Conservation (phyloP, 2,329 filamentous ascomycete species). For the Aureobasidium musti region DNA sequence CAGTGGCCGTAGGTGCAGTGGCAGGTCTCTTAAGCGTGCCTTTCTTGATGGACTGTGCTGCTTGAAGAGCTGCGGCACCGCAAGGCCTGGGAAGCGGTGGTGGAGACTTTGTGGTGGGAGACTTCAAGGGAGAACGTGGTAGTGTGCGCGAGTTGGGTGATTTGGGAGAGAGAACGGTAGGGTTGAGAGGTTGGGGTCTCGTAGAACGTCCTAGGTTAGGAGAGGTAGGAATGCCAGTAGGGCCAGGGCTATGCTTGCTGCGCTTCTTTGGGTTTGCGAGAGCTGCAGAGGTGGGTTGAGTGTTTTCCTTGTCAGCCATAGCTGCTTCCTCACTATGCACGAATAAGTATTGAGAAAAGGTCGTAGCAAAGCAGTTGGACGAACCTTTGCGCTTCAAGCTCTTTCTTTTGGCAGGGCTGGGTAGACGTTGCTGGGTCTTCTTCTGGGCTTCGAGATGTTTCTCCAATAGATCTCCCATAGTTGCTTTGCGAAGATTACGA, state of each 20-base stretch:
- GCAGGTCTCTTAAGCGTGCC: slow-evolving; percentile 26
- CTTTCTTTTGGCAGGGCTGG: slow-evolving; percentile 29
- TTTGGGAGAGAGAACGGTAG: slow-evolving; percentile 75
- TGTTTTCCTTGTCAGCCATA: slow-evolving; percentile 75
- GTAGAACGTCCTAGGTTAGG: slow-evolving; percentile 34
- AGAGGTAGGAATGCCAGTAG: slow-evolving; percentile 36
- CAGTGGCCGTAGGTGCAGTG: slow-evolving; percentile 40
- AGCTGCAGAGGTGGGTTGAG: slow-evolving; percentile 49
- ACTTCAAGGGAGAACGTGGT: slow-evolving; percentile 57
- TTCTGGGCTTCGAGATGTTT: slow-evolving; percentile 48
- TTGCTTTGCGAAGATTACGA: slow-evolving; percentile 71
- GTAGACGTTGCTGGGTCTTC: slow-evolving; percentile 32
- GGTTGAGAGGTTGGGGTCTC: slow-evolving; percentile 43
- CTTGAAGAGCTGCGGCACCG: slow-evolving; percentile 2
- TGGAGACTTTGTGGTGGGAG: slow-evolving; percentile 41
- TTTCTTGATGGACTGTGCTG: not conserved
- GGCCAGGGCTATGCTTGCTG: slow-evolving; percentile 45
- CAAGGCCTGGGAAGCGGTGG: slow-evolving; percentile 18
- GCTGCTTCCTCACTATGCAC: slow-evolving; percentile 61
- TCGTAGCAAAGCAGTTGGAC: slow-evolving; percentile 33
- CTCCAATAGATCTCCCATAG: slow-evolving; percentile 75
- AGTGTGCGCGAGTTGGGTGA: slow-evolving; percentile 75
- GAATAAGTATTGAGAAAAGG: slow-evolving; percentile 34
- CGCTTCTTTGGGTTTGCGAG: slow-evolving; percentile 72
- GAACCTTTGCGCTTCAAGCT: slow-evolving; percentile 42